A percentile compares a stretch with the other conserved stretches of the same genome.
These are phyloP conservation scores for Actinomortierella ambigua DNA, from an alignment of 371 early-diverging fungal genomes.

Conservation along the genomic window DNA sequence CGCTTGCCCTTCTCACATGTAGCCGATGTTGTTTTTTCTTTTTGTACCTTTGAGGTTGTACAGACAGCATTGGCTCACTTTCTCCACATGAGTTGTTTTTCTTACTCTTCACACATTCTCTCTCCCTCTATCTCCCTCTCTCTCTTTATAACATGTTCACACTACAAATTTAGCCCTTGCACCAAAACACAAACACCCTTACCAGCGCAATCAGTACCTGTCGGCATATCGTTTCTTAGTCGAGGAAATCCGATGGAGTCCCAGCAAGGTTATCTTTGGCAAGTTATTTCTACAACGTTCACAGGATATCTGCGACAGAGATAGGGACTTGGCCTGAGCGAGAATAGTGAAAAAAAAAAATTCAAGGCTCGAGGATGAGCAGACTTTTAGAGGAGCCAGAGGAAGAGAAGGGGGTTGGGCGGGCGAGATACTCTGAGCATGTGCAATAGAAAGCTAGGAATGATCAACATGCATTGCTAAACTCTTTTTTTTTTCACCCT, in stretches of 20 bases:
- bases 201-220: slow-evolving; percentile 39
- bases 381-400: too few species aligned
- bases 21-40: neutral
- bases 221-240: slow-evolving; percentile 44
- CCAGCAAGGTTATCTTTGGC: slow-evolving; percentile 45
- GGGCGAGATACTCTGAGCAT: too few species aligned
- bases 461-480: too few species aligned
- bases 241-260: slow-evolving; percentile 42
- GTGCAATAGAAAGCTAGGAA: too few species aligned
- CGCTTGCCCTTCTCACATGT: too few species aligned
- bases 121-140: neutral
- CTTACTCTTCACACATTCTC: neutral
- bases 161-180: slow-evolving; percentile 28
- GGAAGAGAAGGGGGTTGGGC: too few species aligned
- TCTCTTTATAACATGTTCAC: too few species aligned
- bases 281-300: neutral
- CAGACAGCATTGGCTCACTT: neutral
- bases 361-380: too few species aligned
- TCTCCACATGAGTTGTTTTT: neutral
- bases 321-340: too few species aligned
- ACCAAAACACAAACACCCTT: slow-evolving; percentile 39
- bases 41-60: neutral
- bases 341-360: too few species aligned
- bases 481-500: neutral
- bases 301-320: too few species aligned